Conservation (phyloP, 2,329 filamentous ascomycete species). For the Botrytis sinoallii region DNA sequence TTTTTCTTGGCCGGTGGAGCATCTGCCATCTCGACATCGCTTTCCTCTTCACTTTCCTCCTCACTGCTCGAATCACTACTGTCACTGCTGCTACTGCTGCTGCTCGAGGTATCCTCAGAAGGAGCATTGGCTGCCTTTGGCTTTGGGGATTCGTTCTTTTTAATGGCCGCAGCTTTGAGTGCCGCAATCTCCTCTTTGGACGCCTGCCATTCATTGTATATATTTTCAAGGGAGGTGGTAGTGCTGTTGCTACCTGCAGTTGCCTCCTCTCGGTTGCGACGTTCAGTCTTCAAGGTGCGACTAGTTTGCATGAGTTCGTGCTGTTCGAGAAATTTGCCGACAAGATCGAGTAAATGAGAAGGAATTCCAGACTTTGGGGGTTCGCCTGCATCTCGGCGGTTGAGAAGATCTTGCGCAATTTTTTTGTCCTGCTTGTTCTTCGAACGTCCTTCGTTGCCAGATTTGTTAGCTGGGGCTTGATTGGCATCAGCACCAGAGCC, state of each 20-base stretch:
- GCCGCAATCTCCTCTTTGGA: conserved; percentile 26
- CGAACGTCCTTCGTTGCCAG: conserved; percentile 23
- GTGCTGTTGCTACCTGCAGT: conserved; percentile 46
- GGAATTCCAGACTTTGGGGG: conserved; percentile 45
- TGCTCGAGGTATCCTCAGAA: conserved; percentile 31
- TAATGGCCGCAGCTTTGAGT: conserved; percentile 14
- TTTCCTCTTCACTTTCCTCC: conserved; percentile 36
- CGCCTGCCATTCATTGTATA: conserved; percentile 43
- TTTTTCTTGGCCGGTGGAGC: conserved; percentile 36
- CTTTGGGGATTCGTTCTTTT: conserved; percentile 23
- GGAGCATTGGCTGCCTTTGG: conserved; percentile 28
- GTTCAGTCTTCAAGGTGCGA: conserved; percentile 61
- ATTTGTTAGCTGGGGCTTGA: conserved; percentile 24
- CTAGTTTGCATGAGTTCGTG: conserved; percentile 62
- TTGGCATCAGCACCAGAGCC: conserved; percentile 22
- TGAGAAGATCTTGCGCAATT: conserved; percentile 34
- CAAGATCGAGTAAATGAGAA: conserved; percentile 61
- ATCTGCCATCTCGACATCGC: conserved; percentile 40
- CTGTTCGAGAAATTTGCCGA: conserved; percentile 64
- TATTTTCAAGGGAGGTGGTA: conserved; percentile 37
- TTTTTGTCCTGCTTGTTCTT: conserved; percentile 35
- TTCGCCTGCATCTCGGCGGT: conserved; percentile 29
- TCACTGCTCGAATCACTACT: conserved; percentile 35
- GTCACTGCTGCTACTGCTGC: conserved; percentile 34
- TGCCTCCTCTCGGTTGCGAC: conserved; percentile 41